These are phyloP conservation scores for Chara braunii DNA, from an alignment of 139 green algal species.

Conservation along the genomic window DNA sequence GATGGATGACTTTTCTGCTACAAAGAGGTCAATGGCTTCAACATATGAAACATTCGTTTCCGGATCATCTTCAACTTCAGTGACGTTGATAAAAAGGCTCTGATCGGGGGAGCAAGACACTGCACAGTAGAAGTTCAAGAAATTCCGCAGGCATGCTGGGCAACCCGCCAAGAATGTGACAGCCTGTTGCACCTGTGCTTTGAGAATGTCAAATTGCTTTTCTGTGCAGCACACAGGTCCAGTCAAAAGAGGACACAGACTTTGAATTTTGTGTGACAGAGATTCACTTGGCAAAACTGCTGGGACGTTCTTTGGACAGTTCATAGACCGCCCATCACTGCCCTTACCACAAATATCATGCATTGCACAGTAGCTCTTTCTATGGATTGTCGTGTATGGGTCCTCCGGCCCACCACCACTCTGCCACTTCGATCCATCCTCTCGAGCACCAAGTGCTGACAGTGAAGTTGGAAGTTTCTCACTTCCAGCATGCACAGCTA, in stretches of 20 bases:
- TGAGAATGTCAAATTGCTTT: constrained; percentile 64
- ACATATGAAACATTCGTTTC: no score
- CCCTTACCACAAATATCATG: constrained; percentile 32
- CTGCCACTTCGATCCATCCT: no score
- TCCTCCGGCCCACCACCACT: neutral
- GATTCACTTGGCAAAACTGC: constrained; percentile 10
- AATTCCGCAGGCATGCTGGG: constrained; percentile 83
- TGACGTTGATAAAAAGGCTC: constrained; percentile 73
- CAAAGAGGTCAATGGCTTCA: constrained; percentile 53
- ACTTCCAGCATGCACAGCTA: no score
- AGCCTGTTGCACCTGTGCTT: constrained; percentile 53
- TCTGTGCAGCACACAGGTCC: constrained; percentile 66
- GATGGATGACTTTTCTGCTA: constrained; percentile 47
- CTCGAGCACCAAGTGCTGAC: no score
- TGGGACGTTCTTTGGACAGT: constrained; percentile 16
- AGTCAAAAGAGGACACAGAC: constrained; percentile 59
- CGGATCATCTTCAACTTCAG: constrained; percentile 6
- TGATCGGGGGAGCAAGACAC: constrained; percentile 62
- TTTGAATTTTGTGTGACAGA: constrained; percentile 19
- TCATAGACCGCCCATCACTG: constrained; percentile 26
- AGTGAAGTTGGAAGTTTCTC: no score
- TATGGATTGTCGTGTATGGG: neutral
- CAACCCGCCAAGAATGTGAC: constrained; percentile 73
- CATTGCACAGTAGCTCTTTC: constrained; percentile 22
- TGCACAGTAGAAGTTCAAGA: constrained; percentile 76